Base-by-base conservation (phyloP, 371 early-diverging fungal genomes). In the Actinomortierella ambigua region DNA sequence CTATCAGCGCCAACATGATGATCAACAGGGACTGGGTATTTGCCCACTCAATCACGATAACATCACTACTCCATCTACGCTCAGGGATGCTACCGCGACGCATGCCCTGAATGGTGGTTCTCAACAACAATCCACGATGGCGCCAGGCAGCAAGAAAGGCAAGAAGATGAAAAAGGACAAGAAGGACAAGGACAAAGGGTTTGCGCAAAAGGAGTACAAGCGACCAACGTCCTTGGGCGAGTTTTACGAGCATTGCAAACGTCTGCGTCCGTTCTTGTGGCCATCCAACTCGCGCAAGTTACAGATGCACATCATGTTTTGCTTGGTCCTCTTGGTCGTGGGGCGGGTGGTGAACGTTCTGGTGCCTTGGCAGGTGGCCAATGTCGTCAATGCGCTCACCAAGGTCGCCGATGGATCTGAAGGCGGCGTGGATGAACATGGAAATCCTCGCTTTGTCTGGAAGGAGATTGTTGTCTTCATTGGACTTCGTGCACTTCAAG, bases 251-350 rank as follows among this genome's bases (percentile, higher is more conserved):
- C 88, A 88, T 22, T 77, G 89, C 68, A 65, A 79, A 42, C 83
- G 83, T 27, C 82, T 96, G 6, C 50, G 88, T 29, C 97, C 97
- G 3, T 95, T 88, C 52, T 77, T 95, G 41, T 94, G 95, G 94
- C 96, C 96, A n/a, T 81, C 82, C 6, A 73, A 79, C 9, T 82
- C 85, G n/a, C 56, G 69, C 8, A 59, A 76, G 27, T 79, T 96
- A 15, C 93, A 93, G 73, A 20, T 83, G 1, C 79, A 87, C 24
- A 86, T 95, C n/a, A 50, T 90, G 7, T 58, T 84, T 11, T 94
- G 93, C 55, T 75, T 94, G 57, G 49, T 75, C 0, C 63, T 92
- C 22, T 81, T 97, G 59, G 58, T 86, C 1, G 53, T 84, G 13
- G 95, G 95, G 0, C 82, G 95, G 44, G 51, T 86, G 2, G 87